Conservation (phyloP, 176 grass and related monocot species). For the barley (Hordeum vulgare) region DNA sequence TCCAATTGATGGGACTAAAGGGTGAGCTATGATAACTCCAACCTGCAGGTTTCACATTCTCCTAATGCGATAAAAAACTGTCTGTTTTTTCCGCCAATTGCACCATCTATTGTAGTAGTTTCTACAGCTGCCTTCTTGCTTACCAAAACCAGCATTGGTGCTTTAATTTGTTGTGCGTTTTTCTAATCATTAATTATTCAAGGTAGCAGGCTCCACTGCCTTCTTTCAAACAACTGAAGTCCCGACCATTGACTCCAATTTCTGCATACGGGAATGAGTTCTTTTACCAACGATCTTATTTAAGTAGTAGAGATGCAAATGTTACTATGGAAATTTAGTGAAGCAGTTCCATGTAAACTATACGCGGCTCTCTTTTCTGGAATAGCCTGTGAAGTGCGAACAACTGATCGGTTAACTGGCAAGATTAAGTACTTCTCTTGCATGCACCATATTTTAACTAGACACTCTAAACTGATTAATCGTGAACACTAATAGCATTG, state of each 20-base stretch:
- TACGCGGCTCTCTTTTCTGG: neutral
- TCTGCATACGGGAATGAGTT: neutral
- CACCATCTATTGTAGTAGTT: neutral
- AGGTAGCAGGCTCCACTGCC: neutral
- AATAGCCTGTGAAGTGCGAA: neutral
- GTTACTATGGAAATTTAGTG: neutral
- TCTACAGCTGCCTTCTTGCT: neutral
- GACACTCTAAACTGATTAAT: neutral
- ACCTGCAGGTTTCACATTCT: neutral
- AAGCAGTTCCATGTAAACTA: neutral
- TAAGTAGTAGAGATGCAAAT: neutral
- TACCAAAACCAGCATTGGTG: neutral
- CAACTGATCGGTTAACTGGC: neutral
- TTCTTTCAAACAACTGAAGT: neutral
- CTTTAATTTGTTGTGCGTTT: neutral
- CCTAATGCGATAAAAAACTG: neutral
- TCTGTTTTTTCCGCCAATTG: neutral
- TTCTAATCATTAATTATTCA: neutral
- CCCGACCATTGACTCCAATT: neutral
- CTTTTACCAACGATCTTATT: neutral
- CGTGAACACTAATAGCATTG: neutral
- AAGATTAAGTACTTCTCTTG: neutral
- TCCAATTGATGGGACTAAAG: conserved; percentile 99
- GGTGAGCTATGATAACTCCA: conserved; percentile 41
- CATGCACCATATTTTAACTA: neutral